Evolutionary conservation across 2,329 filamentous ascomycete species (phyloP).

Genomic region (Harringtonia lauricola): DNA sequence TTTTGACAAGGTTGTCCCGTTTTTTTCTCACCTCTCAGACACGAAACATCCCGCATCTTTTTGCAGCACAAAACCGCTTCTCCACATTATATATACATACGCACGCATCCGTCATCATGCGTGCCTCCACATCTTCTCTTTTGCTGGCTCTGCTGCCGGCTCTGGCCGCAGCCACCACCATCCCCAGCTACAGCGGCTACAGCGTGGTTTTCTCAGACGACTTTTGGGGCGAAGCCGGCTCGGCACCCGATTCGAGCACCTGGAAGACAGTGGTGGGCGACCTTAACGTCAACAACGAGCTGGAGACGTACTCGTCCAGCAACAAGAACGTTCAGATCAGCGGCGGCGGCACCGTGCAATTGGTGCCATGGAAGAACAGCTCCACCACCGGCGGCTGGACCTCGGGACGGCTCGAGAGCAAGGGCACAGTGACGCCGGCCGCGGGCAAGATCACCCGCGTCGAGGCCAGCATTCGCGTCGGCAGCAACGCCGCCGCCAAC

Average conservation of each 20-base stretch:
- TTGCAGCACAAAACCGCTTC: not conserved
- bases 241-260: slow-evolving; percentile 19
- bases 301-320: slow-evolving; percentile 35
- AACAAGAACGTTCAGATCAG: slow-evolving; percentile 37
- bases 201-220: slow-evolving; percentile 29
- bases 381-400: slow-evolving; percentile 34
- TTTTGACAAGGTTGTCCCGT: not conserved
- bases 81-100: too few species aligned
- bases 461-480: slow-evolving; percentile 36
- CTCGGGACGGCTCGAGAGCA: slow-evolving; percentile 42
- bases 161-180: slow-evolving; percentile 22
- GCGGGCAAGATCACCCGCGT: slow-evolving; percentile 33
- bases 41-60: not conserved
- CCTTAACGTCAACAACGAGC: slow-evolving; percentile 50
- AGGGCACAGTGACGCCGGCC: slow-evolving; percentile 32
- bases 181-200: slow-evolving; percentile 28
- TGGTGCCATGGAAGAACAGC: slow-evolving; percentile 34
- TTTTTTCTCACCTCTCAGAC: not conserved
- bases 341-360: slow-evolving; percentile 37
- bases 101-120: too few species aligned
- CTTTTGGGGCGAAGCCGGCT: slow-evolving; percentile 27
- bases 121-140: slow-evolving; percentile 12
- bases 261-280: slow-evolving; percentile 41
- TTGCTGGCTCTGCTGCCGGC: slow-evolving; percentile 13
- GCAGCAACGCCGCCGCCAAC: slow-evolving; percentile 21